Base-by-base conservation (phyloP, 2,329 filamentous ascomycete species). In the Microthyrium microscopicum region DNA sequence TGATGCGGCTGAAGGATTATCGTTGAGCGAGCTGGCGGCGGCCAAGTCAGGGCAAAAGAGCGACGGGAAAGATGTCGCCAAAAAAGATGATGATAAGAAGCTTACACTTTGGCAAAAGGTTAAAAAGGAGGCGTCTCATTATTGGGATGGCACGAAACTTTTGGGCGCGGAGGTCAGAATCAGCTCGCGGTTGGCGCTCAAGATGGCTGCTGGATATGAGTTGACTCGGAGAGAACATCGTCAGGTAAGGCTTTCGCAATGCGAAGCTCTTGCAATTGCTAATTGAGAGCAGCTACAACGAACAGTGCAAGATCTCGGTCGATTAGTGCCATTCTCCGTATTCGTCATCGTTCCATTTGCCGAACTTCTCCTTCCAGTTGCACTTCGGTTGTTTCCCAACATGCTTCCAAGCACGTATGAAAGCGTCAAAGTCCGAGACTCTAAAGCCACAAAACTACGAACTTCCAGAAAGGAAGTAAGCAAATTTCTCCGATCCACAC, bases 181-280 rank as follows among this genome's bases (percentile, higher is more conserved):
- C 53, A 95, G 87, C 55, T 82, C 79, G 40, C 77, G 77, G 41
- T 62, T 98, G 43, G 89, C 85, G 5, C 57, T 94, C 54, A 95
- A 94, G 64, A 98, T 98, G 89, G 84, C 85, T 11, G 85, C 82
- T 38, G 89, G 89, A 5, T 98, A 98, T 59, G 89, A 98, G 57
- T 72, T 98, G 42, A 94, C 81, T 38, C 75, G 89, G 42, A 74
- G 89, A 61, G 89, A 98, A 61, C 73, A 89, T 59, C 73, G 85
- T 50, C 89, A 95, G 58, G 68, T 71, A 48, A 33, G 52, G 46
- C 12, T 22, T n/a, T n/a, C 29, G 26, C 31, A 21, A 30, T 18
- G 7, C 1, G n/a, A 27, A 5, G 8, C 20, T 21, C 17, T 29
- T 15, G 21, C 18, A 4, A 3, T 21, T 11, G n/a, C 13, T n/a